Evolutionary conservation across 1,139 yeast genomes (phyloP).

Genomic region (Debaryomyces fabryi): DNA sequence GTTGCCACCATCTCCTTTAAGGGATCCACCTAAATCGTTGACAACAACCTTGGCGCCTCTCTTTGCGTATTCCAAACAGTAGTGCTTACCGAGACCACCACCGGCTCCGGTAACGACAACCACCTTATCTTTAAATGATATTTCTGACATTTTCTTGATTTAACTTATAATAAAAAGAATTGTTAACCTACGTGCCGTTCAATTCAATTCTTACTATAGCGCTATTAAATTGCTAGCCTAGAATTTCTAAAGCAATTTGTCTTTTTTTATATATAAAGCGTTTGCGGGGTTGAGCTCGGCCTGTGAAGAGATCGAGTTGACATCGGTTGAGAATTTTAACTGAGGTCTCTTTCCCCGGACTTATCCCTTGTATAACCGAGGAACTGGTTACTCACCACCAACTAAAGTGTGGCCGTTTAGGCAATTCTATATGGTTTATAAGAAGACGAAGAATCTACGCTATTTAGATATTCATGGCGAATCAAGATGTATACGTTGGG

Average conservation of each 20-base stretch:
- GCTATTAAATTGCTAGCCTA: not conserved
- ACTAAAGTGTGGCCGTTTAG: not conserved
- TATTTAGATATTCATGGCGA: too few species aligned
- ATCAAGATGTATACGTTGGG: too few species aligned
- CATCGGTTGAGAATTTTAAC: not conserved
- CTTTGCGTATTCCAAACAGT: conserved; percentile 83
- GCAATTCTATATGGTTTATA: not conserved
- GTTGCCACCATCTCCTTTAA: conserved; percentile 68
- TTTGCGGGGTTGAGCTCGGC: conserved; percentile 10
- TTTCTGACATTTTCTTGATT: conserved; percentile 30
- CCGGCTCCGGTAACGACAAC: conserved; percentile 97
- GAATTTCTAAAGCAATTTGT: conserved; percentile 1
- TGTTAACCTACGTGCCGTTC: not conserved
- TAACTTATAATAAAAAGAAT: conserved; percentile 6
- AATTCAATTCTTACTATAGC: conserved; percentile 1
- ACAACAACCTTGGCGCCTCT: conserved; percentile 94
- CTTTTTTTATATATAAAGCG: conserved; percentile 5
- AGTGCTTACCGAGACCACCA: conserved; percentile 91
- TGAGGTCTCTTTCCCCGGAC: conserved; percentile 1
- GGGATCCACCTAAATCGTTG: conserved; percentile 88
- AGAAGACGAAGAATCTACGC: not conserved
- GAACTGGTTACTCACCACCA: not conserved
- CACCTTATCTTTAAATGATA: conserved; percentile 73
- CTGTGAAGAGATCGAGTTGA: conserved; percentile 6
- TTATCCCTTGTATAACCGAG: conserved; percentile 4